Base-by-base conservation (phyloP, 2,329 filamentous ascomycete genomes). In the Metarhizium humberi region DNA sequence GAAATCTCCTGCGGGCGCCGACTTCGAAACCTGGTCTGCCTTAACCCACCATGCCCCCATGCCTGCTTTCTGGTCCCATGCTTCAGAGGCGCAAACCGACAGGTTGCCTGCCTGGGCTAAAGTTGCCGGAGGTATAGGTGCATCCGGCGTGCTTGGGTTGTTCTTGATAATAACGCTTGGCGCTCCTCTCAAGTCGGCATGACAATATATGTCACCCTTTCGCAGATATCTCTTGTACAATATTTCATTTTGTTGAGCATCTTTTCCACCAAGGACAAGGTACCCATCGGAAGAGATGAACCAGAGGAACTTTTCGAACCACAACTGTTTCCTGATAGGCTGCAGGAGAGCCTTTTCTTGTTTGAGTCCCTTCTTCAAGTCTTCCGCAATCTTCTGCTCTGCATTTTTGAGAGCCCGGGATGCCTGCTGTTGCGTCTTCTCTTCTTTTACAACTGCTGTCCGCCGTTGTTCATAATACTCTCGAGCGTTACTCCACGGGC, bases 1-100 rank as follows among this genome's bases (percentile, higher is more conserved):
- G 62, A 89, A 92, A 61, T 95, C 92, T 29, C 92, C 92, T 0
- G 81, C 84, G 1, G 85, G 78, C 0, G 87, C 86, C 38, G 84
- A 89, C 72, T 97, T 97, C 10, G 88, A 90, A 0, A 99, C 90
- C 68, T 97, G 92, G 54, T 92, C 86, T 2, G 89, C 87, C 58
- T 86, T 85, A 0, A 95, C 92, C 94, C 94, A 99, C 87, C 90
- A 99, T 8, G 92, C 92, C 18, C 88, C 87, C 88, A 97, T 95
- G 16, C 90, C 84, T 8, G 92, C 92, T 70, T 99, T 99, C 1
- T 89, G 92, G 58, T 97, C 94, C 94, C 94, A 99, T 0, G 92
- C 94, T 55, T 78, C 86, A 1, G 91, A 96, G 8, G 89, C 88
- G 59, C 89, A 90, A 5, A 99, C 88, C 0, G 87, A 85, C 34